These are phyloP conservation scores for Tolypocladium capitatum DNA, from an alignment of 2,329 filamentous ascomycete species.

Conservation along the genomic window DNA sequence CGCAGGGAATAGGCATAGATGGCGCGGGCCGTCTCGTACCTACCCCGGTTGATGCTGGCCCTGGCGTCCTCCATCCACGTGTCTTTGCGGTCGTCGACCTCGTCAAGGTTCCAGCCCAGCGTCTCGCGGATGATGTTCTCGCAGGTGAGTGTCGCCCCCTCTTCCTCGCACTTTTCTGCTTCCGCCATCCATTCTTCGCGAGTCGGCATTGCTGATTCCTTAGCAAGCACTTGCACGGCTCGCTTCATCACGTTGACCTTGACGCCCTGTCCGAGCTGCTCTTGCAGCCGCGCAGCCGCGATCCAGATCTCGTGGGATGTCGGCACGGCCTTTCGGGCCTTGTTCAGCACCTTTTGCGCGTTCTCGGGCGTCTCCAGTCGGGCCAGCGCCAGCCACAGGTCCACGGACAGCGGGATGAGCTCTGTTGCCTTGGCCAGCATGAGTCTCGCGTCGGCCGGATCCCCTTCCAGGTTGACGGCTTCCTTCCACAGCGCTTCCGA, in stretches of 20 bases:
- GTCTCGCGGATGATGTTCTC: conserved; percentile 85
- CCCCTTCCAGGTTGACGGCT: conserved; percentile 87
- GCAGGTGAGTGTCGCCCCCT: conserved; percentile 77
- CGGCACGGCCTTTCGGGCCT: conserved; percentile 82
- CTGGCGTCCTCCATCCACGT: conserved; percentile 93
- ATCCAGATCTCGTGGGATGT: conserved; percentile 96
- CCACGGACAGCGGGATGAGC: conserved; percentile 83
- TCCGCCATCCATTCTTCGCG: conserved; percentile 94
- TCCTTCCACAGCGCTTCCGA: conserved; percentile 98
- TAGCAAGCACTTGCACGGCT: conserved; percentile 75
- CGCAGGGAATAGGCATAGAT: conserved; percentile 87
- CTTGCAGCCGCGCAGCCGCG: conserved; percentile 78
- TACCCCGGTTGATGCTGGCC: conserved; percentile 64
- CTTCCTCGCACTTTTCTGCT: conserved; percentile 87
- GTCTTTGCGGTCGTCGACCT: conserved; percentile 91
- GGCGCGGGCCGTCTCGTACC: conserved; percentile 80
- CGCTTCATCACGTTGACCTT: conserved; percentile 91
- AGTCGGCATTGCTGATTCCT: conserved; percentile 91
- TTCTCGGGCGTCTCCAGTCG: conserved; percentile 81
- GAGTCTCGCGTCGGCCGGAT: conserved; percentile 73
- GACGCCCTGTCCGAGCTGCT: conserved; percentile 65
- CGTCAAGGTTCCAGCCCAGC: conserved; percentile 81
- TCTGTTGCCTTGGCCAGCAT: conserved; percentile 91
- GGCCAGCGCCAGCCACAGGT: conserved; percentile 88
- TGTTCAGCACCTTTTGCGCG: conserved; percentile 89